phyloP scores from a whole-genome alignment of 2,329 filamentous ascomycete species.

The Trichophyton mentagrophytes region DNA sequence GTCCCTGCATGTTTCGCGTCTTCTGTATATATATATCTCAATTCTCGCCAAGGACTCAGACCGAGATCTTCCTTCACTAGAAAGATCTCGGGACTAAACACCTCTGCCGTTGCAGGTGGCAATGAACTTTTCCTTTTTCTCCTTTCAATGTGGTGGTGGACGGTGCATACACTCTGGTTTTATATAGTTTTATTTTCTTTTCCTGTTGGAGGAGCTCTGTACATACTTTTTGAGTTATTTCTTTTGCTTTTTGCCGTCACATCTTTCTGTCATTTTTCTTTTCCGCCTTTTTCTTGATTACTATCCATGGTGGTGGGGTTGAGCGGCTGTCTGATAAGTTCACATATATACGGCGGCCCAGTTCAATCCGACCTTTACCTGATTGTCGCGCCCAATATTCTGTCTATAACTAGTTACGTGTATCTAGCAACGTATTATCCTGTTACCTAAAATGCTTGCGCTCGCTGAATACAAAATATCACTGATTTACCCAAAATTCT shows the following conservation, averaged over 20 bases:
- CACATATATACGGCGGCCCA: neutral
- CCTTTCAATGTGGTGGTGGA: neutral
- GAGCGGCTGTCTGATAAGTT: neutral
- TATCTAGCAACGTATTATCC: neutral
- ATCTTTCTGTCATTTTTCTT: neutral
- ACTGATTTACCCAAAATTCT: too few relatives aligned
- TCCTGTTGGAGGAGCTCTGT: neutral
- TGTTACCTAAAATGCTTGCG: neutral
- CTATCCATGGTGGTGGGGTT: neutral
- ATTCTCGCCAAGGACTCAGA: neutral
- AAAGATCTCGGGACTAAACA: neutral
- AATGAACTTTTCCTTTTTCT: neutral
- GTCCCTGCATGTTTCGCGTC: neutral
- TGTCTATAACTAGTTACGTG: neutral
- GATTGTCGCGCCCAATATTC: neutral
- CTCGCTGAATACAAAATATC: neutral
- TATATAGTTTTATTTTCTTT: neutral
- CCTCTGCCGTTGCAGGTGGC: neutral
- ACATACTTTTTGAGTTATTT: neutral
- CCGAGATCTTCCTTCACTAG: neutral
- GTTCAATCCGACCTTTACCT: neutral
- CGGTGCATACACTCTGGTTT: neutral
- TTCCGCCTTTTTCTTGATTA: neutral
- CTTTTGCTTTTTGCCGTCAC: neutral
- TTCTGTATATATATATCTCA: neutral